A percentile compares a stretch with the other conserved stretches of the same genome.
These are phyloP conservation scores for Sungouiozyma intestinalis DNA, from an alignment of 805 yeast species.

Conservation along the genomic window DNA sequence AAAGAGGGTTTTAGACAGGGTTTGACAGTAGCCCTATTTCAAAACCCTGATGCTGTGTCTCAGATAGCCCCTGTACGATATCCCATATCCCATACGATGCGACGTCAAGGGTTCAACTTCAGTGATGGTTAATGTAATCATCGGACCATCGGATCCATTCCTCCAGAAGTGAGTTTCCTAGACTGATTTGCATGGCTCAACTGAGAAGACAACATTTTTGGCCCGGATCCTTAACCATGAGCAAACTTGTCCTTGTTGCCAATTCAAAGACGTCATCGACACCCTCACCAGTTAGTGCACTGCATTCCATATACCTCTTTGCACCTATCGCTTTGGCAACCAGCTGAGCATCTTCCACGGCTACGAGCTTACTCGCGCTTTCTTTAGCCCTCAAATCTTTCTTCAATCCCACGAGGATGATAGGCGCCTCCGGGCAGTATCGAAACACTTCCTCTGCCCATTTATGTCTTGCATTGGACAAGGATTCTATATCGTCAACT, in stretches of 20 bases:
- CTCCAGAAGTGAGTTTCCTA: no score
- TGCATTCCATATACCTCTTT: constrained; percentile 72
- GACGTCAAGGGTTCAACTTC: no score
- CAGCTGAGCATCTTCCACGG: constrained; percentile 45
- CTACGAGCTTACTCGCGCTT: constrained; percentile 10
- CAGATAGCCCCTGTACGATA: no score
- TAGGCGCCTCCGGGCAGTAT: constrained; percentile 74
- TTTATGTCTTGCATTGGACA: constrained; percentile 70
- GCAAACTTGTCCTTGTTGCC: constrained; percentile 75
- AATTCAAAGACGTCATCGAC: constrained; percentile 90
- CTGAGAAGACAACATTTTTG: constrained; percentile 28
- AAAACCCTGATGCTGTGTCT: no score
- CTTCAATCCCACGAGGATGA: constrained; percentile 72
- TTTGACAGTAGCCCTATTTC: no score
- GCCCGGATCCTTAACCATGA: constrained; percentile 40
- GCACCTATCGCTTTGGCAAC: constrained; percentile 79
- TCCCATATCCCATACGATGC: no score
- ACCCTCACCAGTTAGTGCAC: constrained; percentile 88
- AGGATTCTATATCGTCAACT: constrained; percentile 71
- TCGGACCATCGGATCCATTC: no score
- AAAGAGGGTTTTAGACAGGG: no score
- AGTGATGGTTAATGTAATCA: no score
- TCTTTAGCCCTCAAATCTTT: constrained; percentile 50
- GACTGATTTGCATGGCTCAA: constrained; percentile 9
- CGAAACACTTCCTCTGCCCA: constrained; percentile 80